Evolutionary conservation across 2,329 filamentous ascomycete genomes (phyloP), one percentile per base, ranked within the genome.

Genomic region (Chaetomiaceae sp.): DNA sequence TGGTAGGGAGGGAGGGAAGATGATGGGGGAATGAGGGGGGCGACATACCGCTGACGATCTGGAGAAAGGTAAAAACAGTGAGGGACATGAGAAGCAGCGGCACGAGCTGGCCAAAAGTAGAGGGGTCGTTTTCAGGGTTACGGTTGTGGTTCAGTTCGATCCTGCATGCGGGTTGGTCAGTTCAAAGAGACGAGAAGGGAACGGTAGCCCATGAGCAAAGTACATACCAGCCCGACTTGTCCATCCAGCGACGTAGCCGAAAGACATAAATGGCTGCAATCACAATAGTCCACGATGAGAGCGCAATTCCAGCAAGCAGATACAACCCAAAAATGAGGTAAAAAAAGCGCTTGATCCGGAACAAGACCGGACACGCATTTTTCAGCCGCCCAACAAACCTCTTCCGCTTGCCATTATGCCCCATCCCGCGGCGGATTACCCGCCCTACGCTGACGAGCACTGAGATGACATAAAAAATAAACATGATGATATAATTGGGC

Each of bases 21-120:
- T 13, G 33, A 18, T n/a, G 14, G 8, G 8, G 5, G 37, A 13
- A 23, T 3, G 30, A 16, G 14, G 16, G 29, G 10, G 18, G 20
- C 16, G 32, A 16, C 43, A 11, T 58, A 58, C 56, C 49, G 40
- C 50, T 58, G 25, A 69, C 18, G 20, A 62, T 61, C 47, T 68
- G 66, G 23, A 59, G 25, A 25, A 68, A 64, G 32, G 62, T 64
- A 34, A 70, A 70, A 2, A 70, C 8, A 4, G 59, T 66, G 13
- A 66, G 60, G 11, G 66, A 60, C n/a, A 70, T 66, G 32, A 62
- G 43, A 3, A 62, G 43, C 9, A 61, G 38, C 2, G 67, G 67
- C 9, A 70, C 65, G 9, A 69, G 61, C 57, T 71, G 68, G 2
- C 67, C 67, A 29, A 70, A 71, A 10, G 61, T 65, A 11, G 62